Evolutionary conservation across 2,329 filamentous ascomycete genomes (phyloP).

Genomic region (Calonectria pteridis): DNA sequence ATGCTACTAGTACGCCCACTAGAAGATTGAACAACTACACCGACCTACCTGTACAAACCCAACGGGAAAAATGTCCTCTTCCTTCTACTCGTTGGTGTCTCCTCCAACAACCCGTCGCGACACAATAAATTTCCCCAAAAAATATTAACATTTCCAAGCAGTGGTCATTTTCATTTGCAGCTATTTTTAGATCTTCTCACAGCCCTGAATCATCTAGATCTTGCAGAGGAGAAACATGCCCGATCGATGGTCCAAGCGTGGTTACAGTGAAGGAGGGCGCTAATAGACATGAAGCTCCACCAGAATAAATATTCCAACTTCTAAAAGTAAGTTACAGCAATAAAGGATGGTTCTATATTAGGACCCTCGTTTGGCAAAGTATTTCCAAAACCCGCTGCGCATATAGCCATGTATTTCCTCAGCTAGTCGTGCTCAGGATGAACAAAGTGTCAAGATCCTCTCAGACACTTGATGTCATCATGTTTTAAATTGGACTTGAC

Average conservation of each 20-base stretch:
- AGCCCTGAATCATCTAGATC: not conserved
- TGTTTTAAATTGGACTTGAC: not conserved
- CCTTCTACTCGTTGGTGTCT: not conserved
- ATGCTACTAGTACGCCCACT: not conserved
- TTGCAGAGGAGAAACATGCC: not conserved
- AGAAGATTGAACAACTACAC: not conserved
- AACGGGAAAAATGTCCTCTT: not conserved
- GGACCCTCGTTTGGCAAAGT: not conserved
- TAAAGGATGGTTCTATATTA: not conserved
- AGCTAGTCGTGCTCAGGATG: not conserved
- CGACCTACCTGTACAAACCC: not conserved
- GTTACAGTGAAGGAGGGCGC: not conserved
- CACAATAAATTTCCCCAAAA: not conserved
- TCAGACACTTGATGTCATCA: not conserved
- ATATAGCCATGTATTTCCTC: not conserved
- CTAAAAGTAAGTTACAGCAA: not conserved
- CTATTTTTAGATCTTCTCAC: not conserved
- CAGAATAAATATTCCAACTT: not conserved
- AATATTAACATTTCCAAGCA: not conserved
- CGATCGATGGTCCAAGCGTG: not conserved
- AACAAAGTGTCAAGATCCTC: not conserved
- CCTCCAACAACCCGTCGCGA: not conserved
- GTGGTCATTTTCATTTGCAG: not conserved
- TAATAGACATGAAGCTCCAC: not conserved
- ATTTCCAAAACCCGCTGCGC: not conserved